These are phyloP conservation scores for Singerocomus rubriflavus DNA, from an alignment of 1,284 basidiomycete species.

Conservation along the genomic window DNA sequence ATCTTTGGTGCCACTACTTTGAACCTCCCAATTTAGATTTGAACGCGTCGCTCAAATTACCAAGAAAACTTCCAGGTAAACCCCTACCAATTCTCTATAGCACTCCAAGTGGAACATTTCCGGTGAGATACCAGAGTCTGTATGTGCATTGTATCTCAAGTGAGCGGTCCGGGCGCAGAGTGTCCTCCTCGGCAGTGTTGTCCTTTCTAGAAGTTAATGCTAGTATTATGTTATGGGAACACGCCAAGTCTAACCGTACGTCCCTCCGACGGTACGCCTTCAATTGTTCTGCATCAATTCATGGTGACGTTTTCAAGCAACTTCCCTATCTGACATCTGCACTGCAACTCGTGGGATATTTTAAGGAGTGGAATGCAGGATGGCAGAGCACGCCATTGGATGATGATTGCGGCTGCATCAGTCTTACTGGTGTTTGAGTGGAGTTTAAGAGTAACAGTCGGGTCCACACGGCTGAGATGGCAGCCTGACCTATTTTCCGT, in stretches of 20 bases:
- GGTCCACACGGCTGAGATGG: background rate
- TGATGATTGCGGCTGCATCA: background rate
- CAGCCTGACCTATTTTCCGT: too few species aligned
- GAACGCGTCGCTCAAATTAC: too few species aligned
- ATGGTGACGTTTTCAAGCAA: background rate
- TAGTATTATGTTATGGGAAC: background rate
- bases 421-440: background rate
- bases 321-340: background rate
- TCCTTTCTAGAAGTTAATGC: background rate
- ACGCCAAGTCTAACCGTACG: background rate
- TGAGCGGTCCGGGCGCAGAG: constrained; percentile 6
- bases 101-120: background rate
- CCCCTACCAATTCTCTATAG: background rate
- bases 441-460: background rate
- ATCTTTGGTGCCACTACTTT: background rate
- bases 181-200: background rate
- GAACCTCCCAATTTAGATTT: background rate
- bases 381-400: background rate
- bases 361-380: background rate
- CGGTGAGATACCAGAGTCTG: background rate
- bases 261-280: background rate
- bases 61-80: too few species aligned
- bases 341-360: background rate
- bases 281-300: background rate
- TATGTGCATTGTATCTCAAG: background rate